phyloP scores from a whole-genome alignment of 148 eudicot species.

The Dianthus caryophyllus region DNA sequence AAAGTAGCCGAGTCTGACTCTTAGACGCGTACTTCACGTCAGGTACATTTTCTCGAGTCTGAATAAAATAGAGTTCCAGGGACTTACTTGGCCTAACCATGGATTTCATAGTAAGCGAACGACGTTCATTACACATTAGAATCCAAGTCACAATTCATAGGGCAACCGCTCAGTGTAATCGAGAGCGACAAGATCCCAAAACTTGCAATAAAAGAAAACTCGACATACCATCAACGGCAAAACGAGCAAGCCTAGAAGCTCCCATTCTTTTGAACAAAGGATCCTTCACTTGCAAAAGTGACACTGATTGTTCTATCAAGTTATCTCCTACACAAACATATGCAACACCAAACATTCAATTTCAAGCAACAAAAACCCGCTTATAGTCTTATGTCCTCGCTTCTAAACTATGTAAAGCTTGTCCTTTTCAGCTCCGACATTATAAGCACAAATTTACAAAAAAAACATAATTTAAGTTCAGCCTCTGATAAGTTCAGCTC shows the following conservation, averaged over 20 bases:
- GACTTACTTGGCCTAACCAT: background rate
- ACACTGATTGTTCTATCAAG: slow-evolving; percentile 78
- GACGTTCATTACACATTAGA: background rate
- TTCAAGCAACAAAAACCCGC: too few relatives aligned
- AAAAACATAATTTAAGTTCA: too few relatives aligned
- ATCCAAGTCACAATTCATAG: background rate
- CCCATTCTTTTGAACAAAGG: slow-evolving; percentile 95
- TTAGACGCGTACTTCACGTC: too few relatives aligned
- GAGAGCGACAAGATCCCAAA: background rate
- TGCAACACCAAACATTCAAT: slow-evolving; percentile 5
- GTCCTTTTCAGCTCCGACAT: too few relatives aligned
- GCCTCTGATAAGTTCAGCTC: too few relatives aligned
- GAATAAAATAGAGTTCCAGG: too few relatives aligned
- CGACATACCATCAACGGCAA: slow-evolving; percentile 69
- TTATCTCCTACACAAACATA: slow-evolving; percentile 60
- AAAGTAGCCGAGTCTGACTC: too few relatives aligned
- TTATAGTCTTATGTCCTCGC: too few relatives aligned
- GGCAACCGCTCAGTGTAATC: background rate
- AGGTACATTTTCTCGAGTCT: too few relatives aligned
- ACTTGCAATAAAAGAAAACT: background rate
- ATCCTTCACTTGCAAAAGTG: slow-evolving; percentile 88
- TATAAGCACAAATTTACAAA: too few relatives aligned
- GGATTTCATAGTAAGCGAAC: background rate
- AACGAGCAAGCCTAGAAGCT: slow-evolving; percentile 89
- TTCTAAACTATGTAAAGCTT: too few relatives aligned